Evolutionary conservation across 139 green algal species (phyloP).

Genomic region (Pseudopediastrum boryanum): DNA sequence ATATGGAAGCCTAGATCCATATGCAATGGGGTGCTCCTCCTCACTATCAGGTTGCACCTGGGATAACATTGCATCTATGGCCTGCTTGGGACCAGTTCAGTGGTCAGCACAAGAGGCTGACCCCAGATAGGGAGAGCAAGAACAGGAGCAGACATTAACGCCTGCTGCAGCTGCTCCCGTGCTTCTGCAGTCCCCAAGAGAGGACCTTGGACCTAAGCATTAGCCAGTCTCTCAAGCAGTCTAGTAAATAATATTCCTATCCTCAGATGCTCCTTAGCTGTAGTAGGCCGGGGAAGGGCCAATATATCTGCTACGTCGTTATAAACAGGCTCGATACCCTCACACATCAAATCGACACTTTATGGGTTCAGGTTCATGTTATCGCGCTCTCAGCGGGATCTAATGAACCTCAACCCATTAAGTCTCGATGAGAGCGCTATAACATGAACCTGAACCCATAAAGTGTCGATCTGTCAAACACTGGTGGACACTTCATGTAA

Average conservation of each 20-base stretch:
- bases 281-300: slow-evolving; percentile 22
- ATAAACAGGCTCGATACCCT: slow-evolving; percentile 31
- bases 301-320: slow-evolving; percentile 34
- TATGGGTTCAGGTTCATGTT: slow-evolving; percentile 26
- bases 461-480: slow-evolving; percentile 37
- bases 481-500: not conserved
- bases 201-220: not conserved
- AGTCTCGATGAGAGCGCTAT: not conserved
- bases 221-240: not conserved
- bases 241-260: slow-evolving; percentile 16
- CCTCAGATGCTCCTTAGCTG: slow-evolving; percentile 4
- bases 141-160: not conserved
- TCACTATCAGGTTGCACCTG: slow-evolving; percentile 16
- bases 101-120: slow-evolving; percentile 36
- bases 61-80: slow-evolving; percentile 29
- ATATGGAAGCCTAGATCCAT: slow-evolving; percentile 1
- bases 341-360: slow-evolving; percentile 34
- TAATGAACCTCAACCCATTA: too few relatives aligned
- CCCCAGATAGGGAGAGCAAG: slow-evolving; percentile 24
- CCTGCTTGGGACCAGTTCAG: slow-evolving; percentile 29
- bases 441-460: slow-evolving; percentile 26
- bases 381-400: not conserved
- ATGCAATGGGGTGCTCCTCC: slow-evolving; percentile 20
- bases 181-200: slow-evolving; percentile 27
- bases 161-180: slow-evolving; percentile 28